phyloP scores from a whole-genome alignment of 2,329 filamentous ascomycete species.

The Verticillium tricorpus region DNA sequence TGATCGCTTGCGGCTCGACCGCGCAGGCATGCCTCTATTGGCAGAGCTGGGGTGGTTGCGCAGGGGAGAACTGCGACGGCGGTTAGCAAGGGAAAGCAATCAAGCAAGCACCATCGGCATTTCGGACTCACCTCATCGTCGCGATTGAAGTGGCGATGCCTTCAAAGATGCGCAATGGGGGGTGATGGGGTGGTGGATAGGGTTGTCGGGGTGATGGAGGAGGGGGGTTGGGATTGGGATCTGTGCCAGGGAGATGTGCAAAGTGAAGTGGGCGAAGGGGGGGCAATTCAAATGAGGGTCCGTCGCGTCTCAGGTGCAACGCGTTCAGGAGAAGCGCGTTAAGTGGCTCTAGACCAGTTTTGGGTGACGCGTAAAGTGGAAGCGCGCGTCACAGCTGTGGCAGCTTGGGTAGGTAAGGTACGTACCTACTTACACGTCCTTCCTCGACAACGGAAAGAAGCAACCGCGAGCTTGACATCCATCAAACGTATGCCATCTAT shows the following conservation, averaged over 20 bases:
- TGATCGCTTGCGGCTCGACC: constrained; percentile 50
- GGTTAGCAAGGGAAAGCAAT: constrained; percentile 6
- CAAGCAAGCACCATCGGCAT: not conserved
- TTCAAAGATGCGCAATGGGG: not conserved
- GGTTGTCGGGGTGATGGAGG: constrained; percentile 1
- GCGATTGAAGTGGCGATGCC: not conserved
- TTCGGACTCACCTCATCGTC: constrained; percentile 26
- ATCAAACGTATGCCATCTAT: not conserved
- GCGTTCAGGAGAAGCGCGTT: constrained; percentile 30
- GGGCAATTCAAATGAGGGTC: constrained; percentile 6
- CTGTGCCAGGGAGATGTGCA: constrained; percentile 1
- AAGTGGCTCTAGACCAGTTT: constrained; percentile 34
- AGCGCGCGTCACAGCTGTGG: constrained; percentile 3
- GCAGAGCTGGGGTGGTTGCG: constrained; percentile 76
- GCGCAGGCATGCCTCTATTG: constrained; percentile 63
- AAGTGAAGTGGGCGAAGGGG: constrained; percentile 6
- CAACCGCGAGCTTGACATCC: not conserved
- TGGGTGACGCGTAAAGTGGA: constrained; percentile 19
- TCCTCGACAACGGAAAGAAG: not conserved
- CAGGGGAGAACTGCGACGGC: constrained; percentile 68
- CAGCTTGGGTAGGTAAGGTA: not conserved
- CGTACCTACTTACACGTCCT: not conserved
- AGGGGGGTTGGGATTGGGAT: constrained; percentile 2
- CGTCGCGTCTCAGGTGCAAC: constrained; percentile 9
- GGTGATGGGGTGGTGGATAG: not conserved